Base-by-base conservation (phyloP, 73 alveolate species). In the Paraurostyla sp. region DNA sequence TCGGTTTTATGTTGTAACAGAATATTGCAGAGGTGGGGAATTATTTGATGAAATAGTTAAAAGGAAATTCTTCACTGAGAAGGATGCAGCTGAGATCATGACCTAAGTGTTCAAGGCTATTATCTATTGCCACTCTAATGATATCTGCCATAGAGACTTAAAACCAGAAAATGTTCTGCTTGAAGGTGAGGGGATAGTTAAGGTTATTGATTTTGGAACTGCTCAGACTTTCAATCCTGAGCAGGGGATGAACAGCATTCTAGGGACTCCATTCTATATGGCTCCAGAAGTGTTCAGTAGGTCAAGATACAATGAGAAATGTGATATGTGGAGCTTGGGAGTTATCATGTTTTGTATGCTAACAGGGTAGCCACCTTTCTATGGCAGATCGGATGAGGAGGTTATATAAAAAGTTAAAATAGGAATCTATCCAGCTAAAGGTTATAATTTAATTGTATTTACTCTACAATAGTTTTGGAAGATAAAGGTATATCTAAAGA, bases 291-390 rank as follows among this genome's bases (percentile, higher is more conserved):
- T 94, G 0, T 35, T 92, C 35, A 15, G 43, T 30, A 87, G 76
- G 22, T 57, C 65, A 32, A 22, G 49, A 25, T 94, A 94, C 76
- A 83, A 92, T 85, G 89, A 95, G 80, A 91, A 90, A 88, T 90
- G 97, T 50, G 98, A 95, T 43, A 42, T 95, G 27, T 95, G 98
- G 98, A 69, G 93, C 40, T 60, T 88, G 42, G 98, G 98, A 13
- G 98, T 93, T 0, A 95, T 93, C 27, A 38, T 95, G 18, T 95
- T 90, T 84, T 84, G 94, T 23, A 83, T 95, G 83, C 91, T 95
- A 41, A 78, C 97, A 33, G 98, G 98, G 15, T 50, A 88, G n/a
- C 98, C 98, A 15, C 98, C 98, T 30, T 95, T 95, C 73, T 88
- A 76, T 73, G 98, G 98, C 7, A 71, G 75, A 41, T 88, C 89